Evolutionary conservation across 2,329 filamentous ascomycete genomes (phyloP), one percentile per base, ranked within the genome.

Genomic region (Colletotrichum chrysophilum): DNA sequence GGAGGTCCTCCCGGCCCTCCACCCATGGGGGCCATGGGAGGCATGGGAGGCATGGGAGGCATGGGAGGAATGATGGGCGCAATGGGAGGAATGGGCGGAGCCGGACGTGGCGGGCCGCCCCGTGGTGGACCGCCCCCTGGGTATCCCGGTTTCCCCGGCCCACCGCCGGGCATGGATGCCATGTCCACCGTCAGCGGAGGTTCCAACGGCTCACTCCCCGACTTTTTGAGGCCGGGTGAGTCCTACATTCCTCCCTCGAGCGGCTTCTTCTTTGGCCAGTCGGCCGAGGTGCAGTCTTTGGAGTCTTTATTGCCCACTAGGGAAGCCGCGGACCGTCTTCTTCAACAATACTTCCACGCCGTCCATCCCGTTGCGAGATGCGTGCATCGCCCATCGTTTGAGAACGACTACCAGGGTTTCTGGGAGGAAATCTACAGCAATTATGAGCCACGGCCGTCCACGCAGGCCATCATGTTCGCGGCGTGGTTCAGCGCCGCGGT

Each of bases 331-430:
- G 91, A 95, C 81, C 87, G 87, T 43, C 86, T 96, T 4, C 86
- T 95, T 60, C 85, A 88, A 60, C 92, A 93, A 72, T 96, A 96
- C 79, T 94, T 93, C 82, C 80, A 87, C 30, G 90, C 90, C 18
- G 94, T 95, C 16, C 93, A 96, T 81, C 89, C 91, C 4, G 88
- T 96, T 70, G 92, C 92, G 28, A 89, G 91, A n/a, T 89, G 91
- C 48, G 87, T 95, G 1, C 94, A 96, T 81, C 88, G 90, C 26
- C 91, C 92, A 2, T 91, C 91, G 0, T 93, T 96, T 74, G 90
- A 94, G 80, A 85, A 85, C 21, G 88, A 92, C 60, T 95, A 95
- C 79, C 83, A 88, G 4, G 82, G 85, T 2, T 95, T 96, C 79
- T 95, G 93, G 92, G 87, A 89, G 5, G 88, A 91, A 58, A 87